Percentiles rank a stretch among this genome's conserved stretches.
Conservation (phyloP, 2,329 filamentous ascomycete genomes). For the Aureobasidium uvarum region DNA sequence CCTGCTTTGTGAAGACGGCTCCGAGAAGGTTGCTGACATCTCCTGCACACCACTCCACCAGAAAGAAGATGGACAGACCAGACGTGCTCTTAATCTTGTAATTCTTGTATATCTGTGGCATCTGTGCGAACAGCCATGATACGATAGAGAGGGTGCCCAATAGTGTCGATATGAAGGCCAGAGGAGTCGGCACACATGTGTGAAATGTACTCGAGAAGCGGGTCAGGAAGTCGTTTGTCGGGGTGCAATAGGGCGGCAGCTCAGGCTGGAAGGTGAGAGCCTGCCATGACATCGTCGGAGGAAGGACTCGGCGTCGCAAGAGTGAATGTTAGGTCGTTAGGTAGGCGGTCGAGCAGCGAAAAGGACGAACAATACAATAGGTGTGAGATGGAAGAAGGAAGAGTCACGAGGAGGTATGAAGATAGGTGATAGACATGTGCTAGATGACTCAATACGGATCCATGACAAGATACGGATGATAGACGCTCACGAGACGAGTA, state of each 20-base stretch:
- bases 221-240: conserved; percentile 57
- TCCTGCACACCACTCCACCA: conserved; percentile 64
- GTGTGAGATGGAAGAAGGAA: neutral
- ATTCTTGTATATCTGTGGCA: conserved; percentile 69
- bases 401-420: neutral
- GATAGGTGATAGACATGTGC: conserved; percentile 2
- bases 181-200: conserved; percentile 62
- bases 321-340: neutral
- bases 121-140: conserved; percentile 67
- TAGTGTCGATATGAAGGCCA: conserved; percentile 60
- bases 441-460: conserved; percentile 11
- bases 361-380: neutral
- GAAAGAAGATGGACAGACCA: conserved; percentile 63
- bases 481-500: conserved; percentile 23
- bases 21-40: conserved; percentile 63
- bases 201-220: conserved; percentile 59
- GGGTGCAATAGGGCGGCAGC: conserved; percentile 60
- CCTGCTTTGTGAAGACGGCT: conserved; percentile 62
- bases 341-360: neutral
- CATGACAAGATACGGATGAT: conserved; percentile 21
- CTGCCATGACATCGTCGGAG: conserved; percentile 35
- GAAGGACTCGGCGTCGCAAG: neutral
- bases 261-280: conserved; percentile 37
- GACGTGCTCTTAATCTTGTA: conserved; percentile 62
- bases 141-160: conserved; percentile 63